phyloP scores from a whole-genome alignment of 2,329 filamentous ascomycete genomes.

The Paecilomyces variotii region DNA sequence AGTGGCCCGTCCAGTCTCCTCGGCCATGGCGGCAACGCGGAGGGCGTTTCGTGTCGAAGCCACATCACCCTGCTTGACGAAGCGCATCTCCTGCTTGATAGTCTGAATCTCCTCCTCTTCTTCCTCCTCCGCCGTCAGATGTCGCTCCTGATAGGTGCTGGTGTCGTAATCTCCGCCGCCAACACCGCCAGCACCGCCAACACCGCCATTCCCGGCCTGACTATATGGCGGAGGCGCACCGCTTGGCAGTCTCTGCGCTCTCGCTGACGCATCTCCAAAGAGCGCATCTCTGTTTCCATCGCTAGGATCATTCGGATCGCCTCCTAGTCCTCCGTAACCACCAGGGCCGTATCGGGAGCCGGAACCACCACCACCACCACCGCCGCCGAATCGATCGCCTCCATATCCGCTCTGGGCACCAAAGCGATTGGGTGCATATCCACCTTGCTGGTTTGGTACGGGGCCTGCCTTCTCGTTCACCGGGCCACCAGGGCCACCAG shows the following conservation, averaged over 20 bases:
- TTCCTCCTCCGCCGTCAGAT: constrained; percentile 75
- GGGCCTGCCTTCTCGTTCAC: constrained; percentile 21
- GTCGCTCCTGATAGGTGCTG: constrained; percentile 55
- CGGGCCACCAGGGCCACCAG: constrained; percentile 5
- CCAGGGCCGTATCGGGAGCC: constrained; percentile 41
- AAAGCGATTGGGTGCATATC: constrained; percentile 34
- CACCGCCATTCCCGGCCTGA: constrained; percentile 23
- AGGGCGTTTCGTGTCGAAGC: constrained; percentile 63
- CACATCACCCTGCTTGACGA: constrained; percentile 70
- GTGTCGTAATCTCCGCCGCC: constrained; percentile 22
- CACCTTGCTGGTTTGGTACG: constrained; percentile 26
- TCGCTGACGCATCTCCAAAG: constrained; percentile 49
- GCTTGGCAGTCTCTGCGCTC: constrained; percentile 37
- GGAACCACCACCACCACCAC: constrained; percentile 32
- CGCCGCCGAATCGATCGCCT: constrained; percentile 44
- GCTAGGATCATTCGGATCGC: constrained; percentile 43
- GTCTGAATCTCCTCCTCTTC: constrained; percentile 64
- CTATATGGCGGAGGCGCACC: constrained; percentile 25
- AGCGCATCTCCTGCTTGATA: constrained; percentile 65
- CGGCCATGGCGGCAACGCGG: constrained; percentile 57
- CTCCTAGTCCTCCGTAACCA: constrained; percentile 50
- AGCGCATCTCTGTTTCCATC: constrained; percentile 51
- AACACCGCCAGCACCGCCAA: constrained; percentile 24
- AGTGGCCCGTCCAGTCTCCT: constrained; percentile 64
- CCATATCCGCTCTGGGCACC: constrained; percentile 44